Base-by-base conservation (phyloP, 129 eudicot species). In the Sambucus nigra region DNA sequence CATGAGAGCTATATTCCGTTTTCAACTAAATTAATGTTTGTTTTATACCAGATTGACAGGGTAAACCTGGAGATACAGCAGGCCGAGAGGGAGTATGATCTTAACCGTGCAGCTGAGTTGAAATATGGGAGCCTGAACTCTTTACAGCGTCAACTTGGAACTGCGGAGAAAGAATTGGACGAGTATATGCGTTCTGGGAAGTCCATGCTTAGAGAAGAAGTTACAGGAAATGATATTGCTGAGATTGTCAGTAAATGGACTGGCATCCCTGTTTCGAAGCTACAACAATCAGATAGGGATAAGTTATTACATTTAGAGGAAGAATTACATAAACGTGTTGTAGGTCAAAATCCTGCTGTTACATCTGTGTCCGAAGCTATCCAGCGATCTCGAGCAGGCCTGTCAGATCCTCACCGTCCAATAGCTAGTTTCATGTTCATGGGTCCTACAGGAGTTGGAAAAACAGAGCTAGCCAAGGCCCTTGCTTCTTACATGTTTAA, bases 401-500 rank as follows among this genome's bases (percentile, higher is more conserved):
- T 92, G 2, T 92, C 99, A 13, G 99, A 92, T 75, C 99, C 99
- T 25, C 84, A 80, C 64, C 96, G 99, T 29, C 96, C 96, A 11
- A 92, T 86, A 70, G 99, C 99, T 17, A 92, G 99, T 54, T 92
- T 92, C 70, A 92, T 92, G 99, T 92, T 92, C 77, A 92, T 92
- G 99, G 99, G 99, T 25, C 99, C 99, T 14, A 92, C 96, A 0
- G 99, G 96, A 27, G 99, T 92, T 9, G 99, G 96, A 18, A 92
- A 92, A 72, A 92, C 99, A 0, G 99, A 92, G 80, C 79, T 92
- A 17, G 99, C 99, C 17, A 92, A 92, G 79, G 94, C 99, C 22
- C 86, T 92, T 47, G 96, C 99, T 5, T 72, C 94, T 38, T 92
- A 82, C 51, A 39, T 92, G 78, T 92, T 92, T 66, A 86, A 92